These are phyloP conservation scores for Amauroascus verrucosus DNA, from an alignment of 2,329 filamentous ascomycete genomes.

Conservation along the genomic window DNA sequence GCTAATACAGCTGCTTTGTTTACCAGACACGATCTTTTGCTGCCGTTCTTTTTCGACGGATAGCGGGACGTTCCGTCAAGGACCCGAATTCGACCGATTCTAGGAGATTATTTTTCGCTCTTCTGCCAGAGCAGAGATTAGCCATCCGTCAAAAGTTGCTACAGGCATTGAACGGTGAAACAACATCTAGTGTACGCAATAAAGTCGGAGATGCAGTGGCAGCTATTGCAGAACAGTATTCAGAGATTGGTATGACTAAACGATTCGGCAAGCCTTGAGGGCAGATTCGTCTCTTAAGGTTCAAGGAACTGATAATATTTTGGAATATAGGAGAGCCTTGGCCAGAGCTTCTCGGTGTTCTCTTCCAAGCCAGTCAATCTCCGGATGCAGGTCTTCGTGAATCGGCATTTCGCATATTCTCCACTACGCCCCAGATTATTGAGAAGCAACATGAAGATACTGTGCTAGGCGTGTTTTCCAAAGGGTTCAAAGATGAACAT, in stretches of 20 bases:
- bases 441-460: slow-evolving; percentile 89
- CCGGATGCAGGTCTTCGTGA: slow-evolving; percentile 74
- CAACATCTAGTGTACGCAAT: slow-evolving; percentile 66
- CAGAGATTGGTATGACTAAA: slow-evolving; percentile 64
- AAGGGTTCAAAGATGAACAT: slow-evolving; percentile 82
- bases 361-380: slow-evolving; percentile 87
- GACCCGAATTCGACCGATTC: slow-evolving; percentile 54
- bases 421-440: slow-evolving; percentile 88
- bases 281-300: neutral
- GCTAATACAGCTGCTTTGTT: neutral
- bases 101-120: slow-evolving; percentile 74
- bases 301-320: slow-evolving; percentile 4
- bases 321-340: slow-evolving; percentile 60
- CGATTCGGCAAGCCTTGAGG: neutral
- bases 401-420: slow-evolving; percentile 88
- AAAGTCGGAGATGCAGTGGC: slow-evolving; percentile 98
- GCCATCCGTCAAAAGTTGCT: slow-evolving; percentile 78
- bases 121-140: slow-evolving; percentile 61
- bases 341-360: slow-evolving; percentile 74
- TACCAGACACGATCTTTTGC: slow-evolving; percentile 75
- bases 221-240: slow-evolving; percentile 88
- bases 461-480: slow-evolving; percentile 79
- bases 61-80: slow-evolving; percentile 80
- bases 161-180: slow-evolving; percentile 62
- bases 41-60: slow-evolving; percentile 86